phyloP scores from a whole-genome alignment of 208 protist species.

The Acanthamoeba lenticulata region DNA sequence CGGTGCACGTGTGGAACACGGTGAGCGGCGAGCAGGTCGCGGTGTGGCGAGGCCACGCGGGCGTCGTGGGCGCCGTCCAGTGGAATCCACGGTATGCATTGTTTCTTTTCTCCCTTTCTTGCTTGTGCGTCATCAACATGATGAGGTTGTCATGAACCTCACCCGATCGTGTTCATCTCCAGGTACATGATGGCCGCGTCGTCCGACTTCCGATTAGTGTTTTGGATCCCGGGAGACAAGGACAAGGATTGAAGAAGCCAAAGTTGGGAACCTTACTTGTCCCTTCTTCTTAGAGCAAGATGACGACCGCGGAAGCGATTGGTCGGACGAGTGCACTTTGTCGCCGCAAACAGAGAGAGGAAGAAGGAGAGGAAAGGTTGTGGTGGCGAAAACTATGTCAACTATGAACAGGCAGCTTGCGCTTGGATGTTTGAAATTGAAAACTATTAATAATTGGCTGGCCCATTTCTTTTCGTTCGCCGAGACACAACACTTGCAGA shows the following conservation, averaged over 20 bases:
- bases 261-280: no score
- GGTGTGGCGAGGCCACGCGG: constrained; percentile 72
- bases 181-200: constrained; percentile 58
- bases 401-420: no score
- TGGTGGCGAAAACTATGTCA: no score
- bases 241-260: background rate
- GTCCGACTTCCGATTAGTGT: background rate
- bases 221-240: constrained; percentile 21
- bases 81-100: constrained; percentile 80
- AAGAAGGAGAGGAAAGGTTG: no score
- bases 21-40: constrained; percentile 67
- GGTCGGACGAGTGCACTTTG: no score
- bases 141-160: background rate
- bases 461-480: background rate
- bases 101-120: no score
- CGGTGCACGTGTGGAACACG: constrained; percentile 78
- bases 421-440: no score
- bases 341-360: no score
- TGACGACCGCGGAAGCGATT: no score
- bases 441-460: no score
- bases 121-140: no score
- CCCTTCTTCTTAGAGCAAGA: no score
- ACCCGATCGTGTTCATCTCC: background rate
- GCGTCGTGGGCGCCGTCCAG: constrained; percentile 71
- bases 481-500: background rate